Evolutionary conservation across 495 filamentous ascomycete genomes (phyloP).

Genomic region (Parachaetomium inaequale): DNA sequence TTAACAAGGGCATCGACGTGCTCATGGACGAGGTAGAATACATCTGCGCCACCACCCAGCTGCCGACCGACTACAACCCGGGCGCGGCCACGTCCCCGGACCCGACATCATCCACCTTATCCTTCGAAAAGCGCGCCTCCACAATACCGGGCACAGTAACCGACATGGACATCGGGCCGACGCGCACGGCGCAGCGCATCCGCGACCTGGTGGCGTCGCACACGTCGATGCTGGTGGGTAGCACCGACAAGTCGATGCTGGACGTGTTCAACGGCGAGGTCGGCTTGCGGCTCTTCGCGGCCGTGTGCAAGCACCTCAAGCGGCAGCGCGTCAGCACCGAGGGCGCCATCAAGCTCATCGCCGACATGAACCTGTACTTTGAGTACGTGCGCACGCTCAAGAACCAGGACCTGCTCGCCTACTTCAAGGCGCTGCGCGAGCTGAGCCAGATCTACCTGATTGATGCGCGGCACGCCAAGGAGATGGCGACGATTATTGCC

Average conservation of each 20-base stretch:
- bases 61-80: constrained; percentile 88
- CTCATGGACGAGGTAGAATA: constrained; percentile 98
- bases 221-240: constrained; percentile 85
- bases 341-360: constrained; percentile 88
- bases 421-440: constrained; percentile 90
- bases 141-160: not conserved
- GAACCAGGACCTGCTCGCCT: constrained; percentile 77
- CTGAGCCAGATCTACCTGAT: constrained; percentile 95
- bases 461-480: constrained; percentile 81
- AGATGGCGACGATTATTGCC: constrained; percentile 91
- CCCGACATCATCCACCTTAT: constrained; percentile 12
- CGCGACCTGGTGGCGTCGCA: constrained; percentile 84
- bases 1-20: constrained; percentile 97
- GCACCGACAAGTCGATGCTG: constrained; percentile 93
- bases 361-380: constrained; percentile 93
- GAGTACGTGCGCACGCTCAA: constrained; percentile 74
- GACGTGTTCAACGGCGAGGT: constrained; percentile 99
- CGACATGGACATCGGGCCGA: constrained; percentile 73
- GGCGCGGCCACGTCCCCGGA: constrained; percentile 40
- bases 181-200: constrained; percentile 68
- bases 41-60: constrained; percentile 83
- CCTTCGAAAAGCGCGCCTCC: constrained; percentile 16
- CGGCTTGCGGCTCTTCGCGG: constrained; percentile 82
- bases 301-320: constrained; percentile 94
- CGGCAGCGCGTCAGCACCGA: constrained; percentile 87